These are phyloP conservation scores for Bipolaris oryzae DNA, from an alignment of 2,329 filamentous ascomycete species.

Conservation along the genomic window DNA sequence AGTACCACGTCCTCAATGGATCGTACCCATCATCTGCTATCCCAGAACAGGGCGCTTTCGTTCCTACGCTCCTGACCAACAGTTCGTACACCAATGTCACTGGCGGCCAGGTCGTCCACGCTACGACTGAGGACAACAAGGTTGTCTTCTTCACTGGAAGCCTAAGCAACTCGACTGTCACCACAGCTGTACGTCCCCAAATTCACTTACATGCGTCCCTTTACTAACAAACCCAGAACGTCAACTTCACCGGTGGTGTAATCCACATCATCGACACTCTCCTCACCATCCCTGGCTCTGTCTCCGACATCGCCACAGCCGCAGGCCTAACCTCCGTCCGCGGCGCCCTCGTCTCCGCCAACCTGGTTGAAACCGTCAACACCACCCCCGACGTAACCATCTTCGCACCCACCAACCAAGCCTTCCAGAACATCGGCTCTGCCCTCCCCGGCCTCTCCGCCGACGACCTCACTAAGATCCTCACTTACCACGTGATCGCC, in stretches of 20 bases:
- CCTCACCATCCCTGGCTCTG: constrained; percentile 48
- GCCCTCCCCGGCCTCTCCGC: constrained; percentile 56
- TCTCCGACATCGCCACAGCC: constrained; percentile 39
- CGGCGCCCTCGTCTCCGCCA: constrained; percentile 50
- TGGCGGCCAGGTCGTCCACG: constrained; percentile 64
- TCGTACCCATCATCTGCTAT: constrained; percentile 50
- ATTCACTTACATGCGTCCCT: background rate
- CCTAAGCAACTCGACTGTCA: constrained; percentile 56
- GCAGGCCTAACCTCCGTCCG: constrained; percentile 50
- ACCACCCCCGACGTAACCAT: constrained; percentile 61
- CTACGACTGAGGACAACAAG: constrained; percentile 48
- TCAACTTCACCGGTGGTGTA: constrained; percentile 54
- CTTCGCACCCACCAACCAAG: constrained; percentile 67
- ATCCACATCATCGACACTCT: constrained; percentile 56
- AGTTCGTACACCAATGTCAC: constrained; percentile 63
- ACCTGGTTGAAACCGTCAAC: constrained; percentile 52
- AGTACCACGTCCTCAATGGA: constrained; percentile 65
- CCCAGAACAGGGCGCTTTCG: constrained; percentile 52
- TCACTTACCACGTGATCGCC: constrained; percentile 69
- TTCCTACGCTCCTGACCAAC: constrained; percentile 59
- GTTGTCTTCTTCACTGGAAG: constrained; percentile 61
- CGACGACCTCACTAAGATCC: constrained; percentile 58
- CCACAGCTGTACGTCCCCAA: constrained; percentile 52
- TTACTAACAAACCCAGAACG: constrained; percentile 38
- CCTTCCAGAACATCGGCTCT: constrained; percentile 64